Evolutionary conservation across 2,329 filamentous ascomycete genomes (phyloP), one percentile per base, ranked within the genome.

Genomic region (Blumeriella jaapii): DNA sequence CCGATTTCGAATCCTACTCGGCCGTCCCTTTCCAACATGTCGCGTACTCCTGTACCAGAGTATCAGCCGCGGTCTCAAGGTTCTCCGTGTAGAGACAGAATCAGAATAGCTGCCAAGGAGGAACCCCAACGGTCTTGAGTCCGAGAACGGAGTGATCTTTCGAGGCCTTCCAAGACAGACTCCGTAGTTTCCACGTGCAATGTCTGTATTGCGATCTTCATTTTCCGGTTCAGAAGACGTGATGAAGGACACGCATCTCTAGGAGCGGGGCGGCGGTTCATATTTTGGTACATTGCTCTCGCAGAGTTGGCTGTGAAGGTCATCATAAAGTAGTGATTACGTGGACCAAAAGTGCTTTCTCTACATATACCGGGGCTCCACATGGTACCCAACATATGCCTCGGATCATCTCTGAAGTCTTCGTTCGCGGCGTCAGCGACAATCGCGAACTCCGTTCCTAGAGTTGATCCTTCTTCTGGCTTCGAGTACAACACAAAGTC

Each of bases 41-140:
- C 44, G 16, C 39, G 42, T 6, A 49, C 40, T 3, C n/a, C n/a
- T n/a, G n/a, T n/a, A 52, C 41, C 18, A 47, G 41, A 2, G 39
- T 48, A 35, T 49, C 42, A 4, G 41, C 38, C 6, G 49, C 47
- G 12, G 38, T 43, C 29, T 50, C 37, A 12, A 49, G 17, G 2
- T 38, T 40, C 22, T 50, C 47, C 18, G 50, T 50, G 27, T 44
- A 52, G n/a, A 52, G 40, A 48, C 6, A 52, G 36, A 0, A 50
- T 31, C 3, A 50, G 41, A 14, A 52, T 48, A 2, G 42, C 22
- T 33, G 38, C 44, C 22, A 52, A 52, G 3, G 46, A 44, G 1
- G 40, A 31, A 5, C 41, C 45, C 47, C 49, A 52, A n/a, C 39
- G 42, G 24, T 50, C 44, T 22, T 40, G 42, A 5, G 38, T 39